phyloP scores from a whole-genome alignment of 805 yeast species.

The Debaryomyces prosopidis region DNA sequence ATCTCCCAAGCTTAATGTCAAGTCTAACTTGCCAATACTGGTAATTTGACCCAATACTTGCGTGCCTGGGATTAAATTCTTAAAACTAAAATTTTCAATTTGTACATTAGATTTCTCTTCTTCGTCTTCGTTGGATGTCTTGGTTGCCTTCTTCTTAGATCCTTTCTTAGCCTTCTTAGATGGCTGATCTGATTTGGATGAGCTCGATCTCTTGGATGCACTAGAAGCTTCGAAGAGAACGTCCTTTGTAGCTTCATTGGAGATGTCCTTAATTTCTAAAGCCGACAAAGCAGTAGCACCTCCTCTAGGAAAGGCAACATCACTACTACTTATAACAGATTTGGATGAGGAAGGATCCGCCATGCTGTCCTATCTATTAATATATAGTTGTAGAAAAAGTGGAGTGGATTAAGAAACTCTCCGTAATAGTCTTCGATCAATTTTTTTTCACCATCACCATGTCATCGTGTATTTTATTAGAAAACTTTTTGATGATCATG shows the following conservation, averaged over 20 bases:
- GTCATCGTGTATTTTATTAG: slow-evolving; percentile 1
- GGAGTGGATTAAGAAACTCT: neutral
- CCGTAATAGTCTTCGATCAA: neutral
- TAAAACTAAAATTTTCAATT: slow-evolving; percentile 63
- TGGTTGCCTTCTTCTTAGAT: slow-evolving; percentile 15
- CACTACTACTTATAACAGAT: slow-evolving; percentile 42
- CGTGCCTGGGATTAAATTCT: slow-evolving; percentile 69
- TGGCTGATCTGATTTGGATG: slow-evolving; percentile 26
- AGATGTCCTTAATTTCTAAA: slow-evolving; percentile 86
- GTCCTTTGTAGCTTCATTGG: slow-evolving; percentile 89
- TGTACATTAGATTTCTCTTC: slow-evolving; percentile 39
- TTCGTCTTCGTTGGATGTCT: slow-evolving; percentile 15
- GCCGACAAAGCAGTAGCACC: slow-evolving; percentile 87
- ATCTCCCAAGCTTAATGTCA: slow-evolving; percentile 76
- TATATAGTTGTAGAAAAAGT: neutral
- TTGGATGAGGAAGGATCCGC: slow-evolving; percentile 14
- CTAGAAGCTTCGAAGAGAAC: slow-evolving; percentile 67
- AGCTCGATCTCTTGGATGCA: slow-evolving; percentile 26
- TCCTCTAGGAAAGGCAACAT: slow-evolving; percentile 89
- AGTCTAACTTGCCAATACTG: slow-evolving; percentile 58
- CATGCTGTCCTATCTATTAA: slow-evolving; percentile 1
- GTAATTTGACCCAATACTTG: slow-evolving; percentile 74
- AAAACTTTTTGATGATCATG: neutral
- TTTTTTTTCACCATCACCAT: neutral
- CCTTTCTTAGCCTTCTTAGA: slow-evolving; percentile 23